Evolutionary conservation across 2,329 filamentous ascomycete genomes (phyloP), one percentile per base, ranked within the genome.

Genomic region (Aspergillus sp.): DNA sequence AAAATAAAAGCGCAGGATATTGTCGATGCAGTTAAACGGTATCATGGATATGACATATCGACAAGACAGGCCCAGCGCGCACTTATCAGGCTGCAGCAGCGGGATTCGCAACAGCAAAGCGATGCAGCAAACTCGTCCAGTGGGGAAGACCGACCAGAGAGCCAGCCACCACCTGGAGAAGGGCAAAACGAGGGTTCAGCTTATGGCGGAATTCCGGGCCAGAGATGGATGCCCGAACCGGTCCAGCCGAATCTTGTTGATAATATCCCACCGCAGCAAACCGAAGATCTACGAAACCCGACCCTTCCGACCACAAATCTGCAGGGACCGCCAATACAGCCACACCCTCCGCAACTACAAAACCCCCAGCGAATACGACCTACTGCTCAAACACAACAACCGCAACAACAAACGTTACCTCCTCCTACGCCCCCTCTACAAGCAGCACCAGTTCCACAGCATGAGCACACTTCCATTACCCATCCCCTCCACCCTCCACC

Each of bases 11-110:
- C 68, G 4, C 71, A 75, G 60, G 71, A 76, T 43, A 72, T 75
- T 40, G 73, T 76, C 39, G 73, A 75, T 47, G 73, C 73, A 0
- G 72, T 76, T 14, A 76, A 75, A 62, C 70, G 73, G 21, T 76
- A 75, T 60, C 73, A 76, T 62, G 73, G 73, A 51, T 75, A 74
- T 60, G 72, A 75, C 45, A 75, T 76, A 35, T 73, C 72, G 3
- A 73, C 71, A 64, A 66, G 71, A 61, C 74, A 76, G 59, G 73
- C 74, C 19, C 73, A 76, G 56, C 68, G 72, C 33, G 73, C 73
- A 31, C 68, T 76, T 31, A 73, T 67, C 17, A 70, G 68, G 52
- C 41, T 76, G 25, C 72, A 75, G 52, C 70, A 73, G 27, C 67
- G 66, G 45, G 67, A 65, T 41, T 49, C 62, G 6, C 63, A 61